phyloP scores from a whole-genome alignment of 148 eudicot genomes.

The Tetragonia tetragonoides region DNA sequence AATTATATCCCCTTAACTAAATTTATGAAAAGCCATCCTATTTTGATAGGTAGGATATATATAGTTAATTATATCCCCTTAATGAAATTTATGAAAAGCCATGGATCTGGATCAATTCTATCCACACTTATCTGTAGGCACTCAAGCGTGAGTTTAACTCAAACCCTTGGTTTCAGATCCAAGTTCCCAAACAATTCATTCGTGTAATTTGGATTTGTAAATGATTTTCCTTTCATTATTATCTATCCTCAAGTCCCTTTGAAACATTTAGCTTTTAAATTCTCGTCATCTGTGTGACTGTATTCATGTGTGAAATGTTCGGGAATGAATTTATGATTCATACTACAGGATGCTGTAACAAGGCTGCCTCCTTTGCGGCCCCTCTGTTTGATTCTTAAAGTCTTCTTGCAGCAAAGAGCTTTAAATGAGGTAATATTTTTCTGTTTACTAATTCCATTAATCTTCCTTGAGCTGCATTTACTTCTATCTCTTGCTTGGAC shows the following conservation, averaged over 20 bases:
- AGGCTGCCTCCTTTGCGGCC: conserved; percentile 86
- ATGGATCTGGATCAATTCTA: no score
- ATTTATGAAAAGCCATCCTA: no score
- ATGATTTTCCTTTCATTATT: no score
- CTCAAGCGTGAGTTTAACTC: no score
- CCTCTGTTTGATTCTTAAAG: conserved; percentile 88
- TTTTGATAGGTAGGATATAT: no score
- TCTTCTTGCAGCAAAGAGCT: conserved; percentile 94
- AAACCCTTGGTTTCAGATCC: no score
- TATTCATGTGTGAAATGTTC: neutral
- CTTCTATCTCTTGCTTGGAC: conserved; percentile 1
- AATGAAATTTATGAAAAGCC: no score
- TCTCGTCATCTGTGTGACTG: neutral
- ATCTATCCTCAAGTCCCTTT: neutral
- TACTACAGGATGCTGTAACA: conserved; percentile 66
- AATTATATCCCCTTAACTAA: no score
- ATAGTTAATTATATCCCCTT: no score
- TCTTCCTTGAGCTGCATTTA: neutral
- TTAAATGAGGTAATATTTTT: conserved; percentile 64
- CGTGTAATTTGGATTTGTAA: no score
- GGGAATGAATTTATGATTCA: neutral
- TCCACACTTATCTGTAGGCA: no score
- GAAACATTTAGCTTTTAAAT: neutral
- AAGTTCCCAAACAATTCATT: no score
- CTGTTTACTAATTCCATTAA: neutral